phyloP scores from a whole-genome alignment of 495 filamentous ascomycete genomes.

The Aspergillus indologenus region DNA sequence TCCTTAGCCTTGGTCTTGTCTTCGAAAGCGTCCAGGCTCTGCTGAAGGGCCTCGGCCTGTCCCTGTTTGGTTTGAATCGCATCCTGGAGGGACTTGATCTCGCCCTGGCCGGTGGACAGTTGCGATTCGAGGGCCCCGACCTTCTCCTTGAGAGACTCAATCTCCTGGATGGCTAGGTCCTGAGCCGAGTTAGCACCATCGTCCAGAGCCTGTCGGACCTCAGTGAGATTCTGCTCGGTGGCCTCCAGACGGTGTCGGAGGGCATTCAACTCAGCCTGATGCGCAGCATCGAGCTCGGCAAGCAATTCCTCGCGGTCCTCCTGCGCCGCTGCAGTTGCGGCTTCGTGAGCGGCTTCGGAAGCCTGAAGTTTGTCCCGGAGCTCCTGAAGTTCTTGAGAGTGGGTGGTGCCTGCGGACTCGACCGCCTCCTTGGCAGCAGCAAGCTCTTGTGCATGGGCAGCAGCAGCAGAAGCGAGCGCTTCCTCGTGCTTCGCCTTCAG shows the following conservation, averaged over 20 bases:
- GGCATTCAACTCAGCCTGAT: conserved; percentile 34
- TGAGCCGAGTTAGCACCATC: conserved; percentile 35
- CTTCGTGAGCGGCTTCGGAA: conserved; percentile 22
- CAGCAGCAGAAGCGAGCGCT: conserved; percentile 28
- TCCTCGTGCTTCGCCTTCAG: conserved; percentile 39
- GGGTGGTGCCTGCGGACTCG: conserved; percentile 31
- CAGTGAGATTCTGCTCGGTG: conserved; percentile 32
- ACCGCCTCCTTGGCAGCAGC: conserved; percentile 31
- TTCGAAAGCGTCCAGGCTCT: conserved; percentile 35
- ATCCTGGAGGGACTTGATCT: conserved; percentile 43
- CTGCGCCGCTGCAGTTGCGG: conserved; percentile 14
- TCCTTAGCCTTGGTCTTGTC: conserved; percentile 36
- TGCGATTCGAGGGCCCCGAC: conserved; percentile 39
- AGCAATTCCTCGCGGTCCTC: conserved; percentile 31
- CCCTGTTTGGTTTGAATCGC: conserved; percentile 40
- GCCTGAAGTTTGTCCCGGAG: conserved; percentile 41
- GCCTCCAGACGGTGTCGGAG: conserved; percentile 35
- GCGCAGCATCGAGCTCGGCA: conserved; percentile 35
- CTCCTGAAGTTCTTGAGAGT: conserved; percentile 39
- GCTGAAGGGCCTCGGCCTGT: conserved; percentile 36
- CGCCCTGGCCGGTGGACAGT: conserved; percentile 33
- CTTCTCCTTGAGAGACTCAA: conserved; percentile 42
- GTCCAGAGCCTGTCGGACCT: conserved; percentile 36
- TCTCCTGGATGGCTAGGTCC: conserved; percentile 38
- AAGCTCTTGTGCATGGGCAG: conserved; percentile 38